Base-by-base conservation (phyloP, 2,329 filamentous ascomycete species). In the Exophiala sp. region DNA sequence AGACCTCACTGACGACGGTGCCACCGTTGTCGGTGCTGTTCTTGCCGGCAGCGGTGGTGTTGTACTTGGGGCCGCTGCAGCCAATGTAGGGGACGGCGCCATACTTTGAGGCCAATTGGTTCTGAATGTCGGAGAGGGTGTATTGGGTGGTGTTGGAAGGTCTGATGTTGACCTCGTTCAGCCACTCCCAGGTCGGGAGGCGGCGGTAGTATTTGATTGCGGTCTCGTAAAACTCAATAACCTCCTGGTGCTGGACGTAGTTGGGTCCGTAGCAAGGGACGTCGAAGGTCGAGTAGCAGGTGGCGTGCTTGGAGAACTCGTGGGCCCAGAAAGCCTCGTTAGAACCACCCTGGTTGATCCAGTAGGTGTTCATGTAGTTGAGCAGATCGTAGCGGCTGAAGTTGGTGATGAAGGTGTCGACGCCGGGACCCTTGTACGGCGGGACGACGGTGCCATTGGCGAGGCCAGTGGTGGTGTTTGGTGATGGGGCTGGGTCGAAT, bases 251-350 rank as follows among this genome's bases (percentile, higher is more conserved):
- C 60, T 79, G 47, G 44, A 67, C 65, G 66, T 84, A 82, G 57
- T 74, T 64, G 4, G 82, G 80, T 0, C 82, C 82, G 67, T 85
- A 87, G 76, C 85, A 88, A 29, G 80, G 77, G n/a, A 63, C 21
- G 64, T 86, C 82, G 65, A 87, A 87, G 56, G 79, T 85, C 43
- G 78, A 82, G 73, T 73, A 87, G 75, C 84, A 88, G 11, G 84
- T 87, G 2, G 78, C 84, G 68, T 86, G 83, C 73, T 87, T 87
- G 70, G 75, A 78, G 72, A 84, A 86, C 65, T 87, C 83, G 71
- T 86, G 83, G 36, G 70, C 84, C 83, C 84, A 87, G 70, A 88
- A 81, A 33, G 78, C 75, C 47, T 71, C 67, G 69, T 83, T 86
- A 11, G 78, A 74, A 45, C 78, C 75, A 55, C 71, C 71, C 60